A percentile compares a stretch with the other conserved stretches of the same genome.
phyloP scores from a whole-genome alignment of 768 basidiomycete genomes.

The Tulasnella sp. region DNA sequence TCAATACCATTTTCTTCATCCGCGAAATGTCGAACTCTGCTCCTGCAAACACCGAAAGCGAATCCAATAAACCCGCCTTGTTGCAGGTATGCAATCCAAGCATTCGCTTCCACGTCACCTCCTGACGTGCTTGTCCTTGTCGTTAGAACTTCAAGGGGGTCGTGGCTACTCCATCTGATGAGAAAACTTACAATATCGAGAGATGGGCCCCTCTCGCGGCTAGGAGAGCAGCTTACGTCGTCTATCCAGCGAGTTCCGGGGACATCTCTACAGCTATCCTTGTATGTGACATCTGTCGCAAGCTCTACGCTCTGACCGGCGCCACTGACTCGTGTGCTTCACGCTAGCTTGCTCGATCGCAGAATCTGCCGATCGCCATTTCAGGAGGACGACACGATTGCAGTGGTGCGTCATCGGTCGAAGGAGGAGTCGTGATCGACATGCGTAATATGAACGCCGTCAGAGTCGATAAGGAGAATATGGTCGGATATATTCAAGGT shows the following conservation, averaged over 20 bases:
- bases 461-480: conserved; percentile 10
- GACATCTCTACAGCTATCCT: conserved; percentile 3
- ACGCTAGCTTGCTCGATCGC: neutral
- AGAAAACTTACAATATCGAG: conserved; percentile 19
- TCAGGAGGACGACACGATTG: conserved; percentile 40
- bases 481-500: conserved; percentile 7
- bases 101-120: too few relatives aligned
- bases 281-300: neutral
- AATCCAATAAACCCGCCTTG: too few relatives aligned
- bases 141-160: conserved; percentile 22
- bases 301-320: neutral
- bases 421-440: conserved; percentile 39
- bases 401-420: conserved; percentile 35
- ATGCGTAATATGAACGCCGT: conserved; percentile 23
- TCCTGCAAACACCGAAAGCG: too few relatives aligned
- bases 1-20: too few relatives aligned
- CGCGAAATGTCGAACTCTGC: too few relatives aligned
- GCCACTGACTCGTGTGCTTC: neutral
- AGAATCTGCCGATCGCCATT: neutral
- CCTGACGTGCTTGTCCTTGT: too few relatives aligned
- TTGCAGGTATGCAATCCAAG: too few relatives aligned
- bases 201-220: conserved; percentile 22
- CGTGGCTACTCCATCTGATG: conserved; percentile 16
- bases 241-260: neutral
- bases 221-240: conserved; percentile 18